phyloP scores from a whole-genome alignment of 306 rosid genomes.

The Medicago truncatula region DNA sequence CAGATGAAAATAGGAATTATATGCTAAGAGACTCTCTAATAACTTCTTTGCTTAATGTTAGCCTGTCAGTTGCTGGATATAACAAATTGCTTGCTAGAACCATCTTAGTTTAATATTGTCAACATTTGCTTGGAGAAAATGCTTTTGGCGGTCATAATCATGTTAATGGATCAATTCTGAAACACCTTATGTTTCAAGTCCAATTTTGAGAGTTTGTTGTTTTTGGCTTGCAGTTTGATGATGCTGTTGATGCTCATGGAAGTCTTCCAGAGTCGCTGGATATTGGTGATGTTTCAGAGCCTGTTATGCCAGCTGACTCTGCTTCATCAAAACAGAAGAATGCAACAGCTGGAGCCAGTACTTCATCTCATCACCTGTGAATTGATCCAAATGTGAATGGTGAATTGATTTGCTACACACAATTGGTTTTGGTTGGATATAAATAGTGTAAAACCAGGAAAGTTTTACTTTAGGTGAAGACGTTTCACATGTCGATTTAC shows the following conservation, averaged over 20 bases:
- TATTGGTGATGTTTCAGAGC: conserved; percentile 85
- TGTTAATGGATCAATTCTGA: conserved; percentile 3
- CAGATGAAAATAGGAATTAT: conserved; percentile 7
- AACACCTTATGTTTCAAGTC: conserved; percentile 21
- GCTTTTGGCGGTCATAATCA: not conserved
- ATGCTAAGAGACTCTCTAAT: not conserved
- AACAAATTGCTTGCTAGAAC: conserved; percentile 15
- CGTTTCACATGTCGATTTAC: conserved; percentile 28
- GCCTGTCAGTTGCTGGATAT: conserved; percentile 20
- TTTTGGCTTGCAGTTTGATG: conserved; percentile 54
- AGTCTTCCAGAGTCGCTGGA: conserved; percentile 84
- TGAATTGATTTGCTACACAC: conserved; percentile 50
- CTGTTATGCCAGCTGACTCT: conserved; percentile 46
- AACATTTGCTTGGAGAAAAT: conserved; percentile 3
- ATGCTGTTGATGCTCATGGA: conserved; percentile 56
- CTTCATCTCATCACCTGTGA: conserved; percentile 50
- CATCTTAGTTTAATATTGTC: conserved; percentile 23
- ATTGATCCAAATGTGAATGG: not conserved
- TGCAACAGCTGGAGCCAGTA: conserved; percentile 58
- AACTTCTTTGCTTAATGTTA: not conserved
- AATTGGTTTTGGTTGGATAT: conserved; percentile 47
- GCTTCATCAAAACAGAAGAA: conserved; percentile 62
- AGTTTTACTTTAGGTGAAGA: conserved; percentile 36
- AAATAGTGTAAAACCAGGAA: conserved; percentile 55
- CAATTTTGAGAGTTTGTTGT: conserved; percentile 26